A percentile compares a stretch with the other conserved stretches of the same genome.
Evolutionary conservation across 768 basidiomycete genomes (phyloP).

Genomic region (Mycena kentingensis): DNA sequence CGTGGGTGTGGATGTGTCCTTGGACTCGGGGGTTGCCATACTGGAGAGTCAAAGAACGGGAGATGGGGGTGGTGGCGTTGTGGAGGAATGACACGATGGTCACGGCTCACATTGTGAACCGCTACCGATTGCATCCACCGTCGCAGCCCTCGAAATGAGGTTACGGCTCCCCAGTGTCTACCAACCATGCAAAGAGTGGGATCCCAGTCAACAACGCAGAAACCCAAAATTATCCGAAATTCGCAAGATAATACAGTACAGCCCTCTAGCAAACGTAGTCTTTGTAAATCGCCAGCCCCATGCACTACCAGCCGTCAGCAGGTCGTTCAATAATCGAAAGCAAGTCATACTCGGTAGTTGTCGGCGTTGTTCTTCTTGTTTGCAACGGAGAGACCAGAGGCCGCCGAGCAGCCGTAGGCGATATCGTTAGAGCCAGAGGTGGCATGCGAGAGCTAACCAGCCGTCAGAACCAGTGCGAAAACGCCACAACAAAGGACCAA

Average conservation of each 20-base stretch:
- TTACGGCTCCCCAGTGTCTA: no score
- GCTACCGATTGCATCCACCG: no score
- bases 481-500: not conserved
- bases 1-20: not conserved
- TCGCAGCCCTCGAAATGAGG: no score
- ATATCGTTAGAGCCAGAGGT: constrained; percentile 9
- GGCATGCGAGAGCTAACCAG: constrained; percentile 14
- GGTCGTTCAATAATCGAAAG: not conserved
- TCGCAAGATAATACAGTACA: no score
- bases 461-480: not conserved
- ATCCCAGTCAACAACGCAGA: no score
- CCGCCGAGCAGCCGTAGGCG: constrained; percentile 12
- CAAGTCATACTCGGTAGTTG: constrained; percentile 10
- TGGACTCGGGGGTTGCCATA: not conserved
- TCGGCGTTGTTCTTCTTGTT: constrained; percentile 18
- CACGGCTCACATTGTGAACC: no score
- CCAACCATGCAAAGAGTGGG: no score
- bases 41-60: not conserved
- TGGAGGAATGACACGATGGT: no score
- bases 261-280: constrained; percentile 10
- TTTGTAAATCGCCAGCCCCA: constrained; percentile 14
- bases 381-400: not conserved
- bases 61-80: not conserved
- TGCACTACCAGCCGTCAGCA: constrained; percentile 1
- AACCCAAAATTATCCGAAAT: no score